Evolutionary conservation across 2,329 filamentous ascomycete species (phyloP).

Genomic region (Xylariaceae sp.): DNA sequence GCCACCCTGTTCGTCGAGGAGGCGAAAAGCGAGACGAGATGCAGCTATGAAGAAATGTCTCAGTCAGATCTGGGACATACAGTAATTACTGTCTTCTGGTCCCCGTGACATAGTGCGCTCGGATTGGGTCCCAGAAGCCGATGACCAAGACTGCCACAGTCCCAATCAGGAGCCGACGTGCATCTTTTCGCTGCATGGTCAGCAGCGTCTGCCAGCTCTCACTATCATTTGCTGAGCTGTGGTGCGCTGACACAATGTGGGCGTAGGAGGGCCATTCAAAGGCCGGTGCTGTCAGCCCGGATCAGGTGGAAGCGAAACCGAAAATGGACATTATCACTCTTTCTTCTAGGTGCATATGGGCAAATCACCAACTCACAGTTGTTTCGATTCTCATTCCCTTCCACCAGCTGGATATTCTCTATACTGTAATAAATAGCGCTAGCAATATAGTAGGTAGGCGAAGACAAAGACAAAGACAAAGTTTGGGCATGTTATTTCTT

Average conservation of each 20-base stretch:
- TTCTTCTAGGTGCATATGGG: background rate
- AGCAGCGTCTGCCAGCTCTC: slow-evolving; percentile 19
- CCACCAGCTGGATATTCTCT: background rate
- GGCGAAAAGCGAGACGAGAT: slow-evolving; percentile 16
- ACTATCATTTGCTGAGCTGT: slow-evolving; percentile 22
- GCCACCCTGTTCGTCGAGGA: slow-evolving; percentile 24
- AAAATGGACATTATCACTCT: slow-evolving; percentile 6
- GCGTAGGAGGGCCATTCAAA: background rate
- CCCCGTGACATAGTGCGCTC: slow-evolving; percentile 21
- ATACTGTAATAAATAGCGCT: no score
- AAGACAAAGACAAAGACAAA: no score
- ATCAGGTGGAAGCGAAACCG: slow-evolving; percentile 9
- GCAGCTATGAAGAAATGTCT: slow-evolving; percentile 37
- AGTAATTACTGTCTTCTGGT: slow-evolving; percentile 33
- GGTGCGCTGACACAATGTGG: slow-evolving; percentile 23
- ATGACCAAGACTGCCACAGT: slow-evolving; percentile 14
- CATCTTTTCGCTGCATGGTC: slow-evolving; percentile 28
- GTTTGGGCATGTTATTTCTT: no score
- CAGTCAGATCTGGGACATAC: slow-evolving; percentile 43
- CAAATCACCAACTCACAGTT: background rate
- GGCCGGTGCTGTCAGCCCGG: slow-evolving; percentile 10
- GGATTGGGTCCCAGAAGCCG: slow-evolving; percentile 29
- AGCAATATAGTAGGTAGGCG: no score
- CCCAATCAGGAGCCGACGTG: slow-evolving; percentile 23
- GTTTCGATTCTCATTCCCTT: background rate